Conservation (phyloP, 495 filamentous ascomycete species). For the Tuber melanosporum region DNA sequence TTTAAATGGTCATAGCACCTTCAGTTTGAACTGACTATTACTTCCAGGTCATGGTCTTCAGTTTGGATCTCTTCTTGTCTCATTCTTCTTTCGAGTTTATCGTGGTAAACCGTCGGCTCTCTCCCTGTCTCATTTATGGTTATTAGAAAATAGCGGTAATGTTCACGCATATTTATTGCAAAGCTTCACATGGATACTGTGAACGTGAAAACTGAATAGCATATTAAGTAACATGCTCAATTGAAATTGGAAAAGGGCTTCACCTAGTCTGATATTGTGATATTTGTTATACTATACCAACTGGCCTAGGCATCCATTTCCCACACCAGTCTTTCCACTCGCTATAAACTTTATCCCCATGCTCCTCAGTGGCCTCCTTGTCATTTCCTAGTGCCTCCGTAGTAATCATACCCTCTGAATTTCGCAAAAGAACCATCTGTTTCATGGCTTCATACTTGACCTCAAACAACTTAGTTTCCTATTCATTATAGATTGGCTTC, state of each 20-base stretch:
- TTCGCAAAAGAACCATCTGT: conserved; percentile 11
- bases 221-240: not conserved
- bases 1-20: not conserved
- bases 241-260: not conserved
- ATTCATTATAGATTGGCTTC: too few relatives aligned
- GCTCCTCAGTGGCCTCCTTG: not conserved
- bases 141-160: not conserved
- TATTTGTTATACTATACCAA: conserved; percentile 49
- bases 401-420: conserved; percentile 1
- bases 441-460: conserved; percentile 26
- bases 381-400: not conserved
- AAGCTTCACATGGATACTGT: conserved; percentile 1
- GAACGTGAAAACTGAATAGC: not conserved
- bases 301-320: conserved; percentile 55
- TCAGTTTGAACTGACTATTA: not conserved
- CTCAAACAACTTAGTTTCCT: conserved; percentile 35
- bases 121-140: not conserved
- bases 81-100: not conserved
- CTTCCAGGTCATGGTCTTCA: not conserved
- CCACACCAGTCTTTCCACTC: conserved; percentile 45
- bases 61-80: not conserved
- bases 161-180: not conserved
- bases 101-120: not conserved
- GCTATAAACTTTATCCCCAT: not conserved
- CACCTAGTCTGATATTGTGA: not conserved